Evolutionary conservation across 2,329 filamentous ascomycete species (phyloP).

Genomic region (Cladosporium oxysporum): DNA sequence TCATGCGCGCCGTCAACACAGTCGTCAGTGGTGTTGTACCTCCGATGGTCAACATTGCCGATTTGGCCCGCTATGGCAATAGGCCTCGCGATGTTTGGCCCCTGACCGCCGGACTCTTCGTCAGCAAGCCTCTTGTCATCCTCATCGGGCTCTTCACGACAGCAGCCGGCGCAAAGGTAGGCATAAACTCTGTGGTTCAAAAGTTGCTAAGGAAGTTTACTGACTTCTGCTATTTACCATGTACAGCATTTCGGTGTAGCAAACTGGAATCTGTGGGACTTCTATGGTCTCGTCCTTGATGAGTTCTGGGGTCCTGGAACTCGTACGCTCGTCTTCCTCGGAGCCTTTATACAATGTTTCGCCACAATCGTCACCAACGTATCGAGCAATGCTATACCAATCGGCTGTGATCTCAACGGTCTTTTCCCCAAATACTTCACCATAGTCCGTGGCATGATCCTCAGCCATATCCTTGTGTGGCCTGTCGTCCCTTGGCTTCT

Average conservation of each 20-base stretch:
- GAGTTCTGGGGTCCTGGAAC: slow-evolving; percentile 42
- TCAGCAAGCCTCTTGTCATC: slow-evolving; percentile 44
- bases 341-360: slow-evolving; percentile 39
- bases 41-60: slow-evolving; percentile 44
- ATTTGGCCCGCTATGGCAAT: slow-evolving; percentile 45
- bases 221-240: background rate
- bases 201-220: background rate
- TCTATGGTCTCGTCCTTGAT: slow-evolving; percentile 44
- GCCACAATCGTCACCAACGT: slow-evolving; percentile 49
- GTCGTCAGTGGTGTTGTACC: slow-evolving; percentile 30
- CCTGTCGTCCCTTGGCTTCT: slow-evolving; percentile 47
- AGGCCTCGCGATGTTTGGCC: slow-evolving; percentile 36
- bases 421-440: slow-evolving; percentile 47
- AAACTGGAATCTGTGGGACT: slow-evolving; percentile 51
- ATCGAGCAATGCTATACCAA: slow-evolving; percentile 44
- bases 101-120: slow-evolving; percentile 41
- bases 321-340: slow-evolving; percentile 45
- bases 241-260: slow-evolving; percentile 36
- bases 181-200: background rate
- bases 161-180: slow-evolving; percentile 35
- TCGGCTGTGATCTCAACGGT: slow-evolving; percentile 46
- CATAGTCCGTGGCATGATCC: slow-evolving; percentile 46
- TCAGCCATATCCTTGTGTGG: slow-evolving; percentile 42
- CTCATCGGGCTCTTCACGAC: slow-evolving; percentile 45
- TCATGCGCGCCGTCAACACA: slow-evolving; percentile 47